Evolutionary conservation across 2,329 filamentous ascomycete genomes (phyloP).

Genomic region (Grosmannia penicillata): DNA sequence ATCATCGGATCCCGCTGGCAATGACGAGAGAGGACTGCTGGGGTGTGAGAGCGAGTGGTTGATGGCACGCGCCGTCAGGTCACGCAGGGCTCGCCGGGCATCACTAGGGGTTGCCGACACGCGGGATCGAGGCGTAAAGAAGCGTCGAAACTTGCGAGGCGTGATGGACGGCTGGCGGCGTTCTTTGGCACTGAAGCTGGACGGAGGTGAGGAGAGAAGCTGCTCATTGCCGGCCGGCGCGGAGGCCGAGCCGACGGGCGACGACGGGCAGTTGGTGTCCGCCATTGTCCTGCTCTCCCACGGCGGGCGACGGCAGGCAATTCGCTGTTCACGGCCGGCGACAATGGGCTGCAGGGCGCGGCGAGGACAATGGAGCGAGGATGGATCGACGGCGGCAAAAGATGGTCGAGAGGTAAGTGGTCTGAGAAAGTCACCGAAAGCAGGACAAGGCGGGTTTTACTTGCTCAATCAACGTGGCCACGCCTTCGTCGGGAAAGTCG

Average conservation of each 20-base stretch:
- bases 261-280: conserved; percentile 6
- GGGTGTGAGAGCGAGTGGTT: conserved; percentile 26
- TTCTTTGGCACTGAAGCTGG: conserved; percentile 21
- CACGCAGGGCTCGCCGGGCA: conserved; percentile 23
- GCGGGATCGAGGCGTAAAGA: conserved; percentile 35
- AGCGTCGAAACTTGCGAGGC: conserved; percentile 35
- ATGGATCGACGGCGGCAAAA: too few species aligned
- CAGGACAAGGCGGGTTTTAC: conserved; percentile 1
- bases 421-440: not conserved
- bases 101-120: conserved; percentile 22
- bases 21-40: not conserved
- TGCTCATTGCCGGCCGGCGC: not conserved
- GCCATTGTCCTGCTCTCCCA: conserved; percentile 10
- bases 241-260: conserved; percentile 1
- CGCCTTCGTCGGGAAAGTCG: conserved; percentile 3
- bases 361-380: not conserved
- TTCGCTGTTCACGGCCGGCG: not conserved
- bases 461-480: conserved; percentile 7
- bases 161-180: conserved; percentile 36
- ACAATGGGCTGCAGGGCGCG: not conserved
- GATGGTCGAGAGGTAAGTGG: not conserved
- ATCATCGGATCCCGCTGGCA: conserved; percentile 2
- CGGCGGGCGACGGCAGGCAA: not conserved
- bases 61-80: conserved; percentile 23
- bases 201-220: conserved; percentile 13